Conservation (phyloP, 495 filamentous ascomycete genomes). For the Alectoria sarmentosa region DNA sequence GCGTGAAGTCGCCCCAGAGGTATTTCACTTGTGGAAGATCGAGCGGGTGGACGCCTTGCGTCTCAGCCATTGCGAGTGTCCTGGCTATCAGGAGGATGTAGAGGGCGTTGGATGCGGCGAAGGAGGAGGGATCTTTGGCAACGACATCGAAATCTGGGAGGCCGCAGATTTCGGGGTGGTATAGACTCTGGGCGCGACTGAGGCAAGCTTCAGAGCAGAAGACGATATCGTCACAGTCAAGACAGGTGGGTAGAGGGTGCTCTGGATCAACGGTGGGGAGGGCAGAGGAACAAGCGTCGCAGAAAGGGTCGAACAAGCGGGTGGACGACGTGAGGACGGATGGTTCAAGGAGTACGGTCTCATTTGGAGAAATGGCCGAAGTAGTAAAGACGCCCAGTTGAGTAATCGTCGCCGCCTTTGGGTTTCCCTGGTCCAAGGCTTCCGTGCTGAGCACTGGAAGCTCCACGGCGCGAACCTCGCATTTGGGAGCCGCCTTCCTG, state of each 20-base stretch:
- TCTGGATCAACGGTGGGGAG: constrained; percentile 54
- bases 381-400: constrained; percentile 89
- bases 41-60: constrained; percentile 75
- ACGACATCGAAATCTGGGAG: constrained; percentile 69
- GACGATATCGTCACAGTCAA: constrained; percentile 71
- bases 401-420: constrained; percentile 42
- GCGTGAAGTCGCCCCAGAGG: constrained; percentile 82
- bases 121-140: constrained; percentile 66
- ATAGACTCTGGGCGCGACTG: constrained; percentile 59
- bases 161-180: constrained; percentile 84
- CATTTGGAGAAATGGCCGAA: constrained; percentile 66
- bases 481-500: constrained; percentile 54
- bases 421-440: constrained; percentile 27
- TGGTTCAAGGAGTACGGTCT: constrained; percentile 70
- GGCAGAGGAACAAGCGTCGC: constrained; percentile 75
- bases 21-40: constrained; percentile 80
- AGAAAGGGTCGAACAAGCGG: constrained; percentile 68
- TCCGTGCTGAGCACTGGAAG: constrained; percentile 60
- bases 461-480: constrained; percentile 61
- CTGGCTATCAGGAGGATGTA: constrained; percentile 76
- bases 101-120: constrained; percentile 65
- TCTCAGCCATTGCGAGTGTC: constrained; percentile 74
- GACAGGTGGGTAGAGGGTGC: constrained; percentile 51
- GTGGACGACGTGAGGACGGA: constrained; percentile 79
- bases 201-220: constrained; percentile 78